Percentiles rank a stretch among this genome's conserved stretches.
Evolutionary conservation across 495 filamentous ascomycete species (phyloP).

Genomic region (Xylaria scruposa): DNA sequence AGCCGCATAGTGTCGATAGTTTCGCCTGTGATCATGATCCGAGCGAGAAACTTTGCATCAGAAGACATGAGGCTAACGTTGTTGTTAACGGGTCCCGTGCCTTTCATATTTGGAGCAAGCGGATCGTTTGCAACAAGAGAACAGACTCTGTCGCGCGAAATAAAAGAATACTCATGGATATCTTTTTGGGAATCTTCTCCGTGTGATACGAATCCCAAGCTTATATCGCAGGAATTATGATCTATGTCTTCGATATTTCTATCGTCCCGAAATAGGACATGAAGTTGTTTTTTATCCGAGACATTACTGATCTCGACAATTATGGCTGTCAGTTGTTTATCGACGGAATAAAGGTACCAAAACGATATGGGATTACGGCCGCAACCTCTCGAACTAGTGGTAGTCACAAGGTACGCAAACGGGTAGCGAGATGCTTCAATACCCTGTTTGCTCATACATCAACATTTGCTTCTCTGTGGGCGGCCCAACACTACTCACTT

Average conservation of each 20-base stretch:
- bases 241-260: neutral
- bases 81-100: slow-evolving; percentile 52
- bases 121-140: slow-evolving; percentile 63
- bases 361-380: slow-evolving; percentile 80
- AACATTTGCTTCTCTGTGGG: neutral
- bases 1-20: slow-evolving; percentile 57
- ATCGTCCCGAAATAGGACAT: slow-evolving; percentile 52
- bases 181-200: slow-evolving; percentile 66
- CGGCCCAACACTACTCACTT: slow-evolving; percentile 41
- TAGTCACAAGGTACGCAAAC: slow-evolving; percentile 64
- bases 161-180: slow-evolving; percentile 79
- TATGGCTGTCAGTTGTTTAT: slow-evolving; percentile 66
- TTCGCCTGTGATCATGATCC: slow-evolving; percentile 54
- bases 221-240: neutral
- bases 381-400: slow-evolving; percentile 65
- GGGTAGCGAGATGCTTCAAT: slow-evolving; percentile 61
- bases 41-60: slow-evolving; percentile 62
- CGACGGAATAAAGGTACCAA: slow-evolving; percentile 75
- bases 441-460: slow-evolving; percentile 42
- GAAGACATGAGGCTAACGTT: slow-evolving; percentile 64
- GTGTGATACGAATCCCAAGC: slow-evolving; percentile 41
- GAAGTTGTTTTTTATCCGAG: slow-evolving; percentile 73
- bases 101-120: slow-evolving; percentile 46
- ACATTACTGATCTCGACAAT: slow-evolving; percentile 83
- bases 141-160: slow-evolving; percentile 67